Conservation (phyloP, 2,329 filamentous ascomycete species). For the Microcyclospora tardicrescens region DNA sequence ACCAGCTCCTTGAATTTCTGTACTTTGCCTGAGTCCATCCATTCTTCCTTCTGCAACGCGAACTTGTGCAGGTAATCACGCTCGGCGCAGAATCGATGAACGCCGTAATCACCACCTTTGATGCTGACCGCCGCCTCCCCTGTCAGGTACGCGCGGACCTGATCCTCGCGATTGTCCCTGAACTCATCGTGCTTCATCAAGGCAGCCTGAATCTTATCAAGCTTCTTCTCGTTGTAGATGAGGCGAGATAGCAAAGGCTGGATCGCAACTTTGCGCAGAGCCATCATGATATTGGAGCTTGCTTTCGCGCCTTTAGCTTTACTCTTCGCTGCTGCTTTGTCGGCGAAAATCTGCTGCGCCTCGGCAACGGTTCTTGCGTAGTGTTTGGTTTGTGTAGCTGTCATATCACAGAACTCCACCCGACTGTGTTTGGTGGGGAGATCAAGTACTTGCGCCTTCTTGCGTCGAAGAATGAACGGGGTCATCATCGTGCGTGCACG, state of each 20-base stretch:
- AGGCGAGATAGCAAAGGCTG: constrained; percentile 80
- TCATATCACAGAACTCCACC: constrained; percentile 72
- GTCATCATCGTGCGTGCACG: constrained; percentile 85
- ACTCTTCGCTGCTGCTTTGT: constrained; percentile 43
- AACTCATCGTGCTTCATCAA: constrained; percentile 21
- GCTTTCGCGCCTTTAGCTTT: constrained; percentile 24
- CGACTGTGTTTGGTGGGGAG: constrained; percentile 67
- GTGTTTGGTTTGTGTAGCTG: constrained; percentile 54
- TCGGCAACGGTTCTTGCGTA: constrained; percentile 58
- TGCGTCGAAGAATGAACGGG: constrained; percentile 84
- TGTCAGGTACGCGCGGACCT: constrained; percentile 50
- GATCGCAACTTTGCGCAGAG: constrained; percentile 80
- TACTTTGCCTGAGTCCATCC: constrained; percentile 70
- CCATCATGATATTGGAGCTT: constrained; percentile 50
- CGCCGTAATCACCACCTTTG: constrained; percentile 60
- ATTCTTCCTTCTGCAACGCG: constrained; percentile 46
- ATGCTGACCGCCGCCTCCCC: constrained; percentile 58
- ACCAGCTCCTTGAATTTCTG: constrained; percentile 65
- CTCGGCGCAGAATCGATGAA: constrained; percentile 44
- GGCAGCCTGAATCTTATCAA: constrained; percentile 52
- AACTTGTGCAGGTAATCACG: constrained; percentile 43
- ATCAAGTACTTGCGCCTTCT: constrained; percentile 76
- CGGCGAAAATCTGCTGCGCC: constrained; percentile 47
- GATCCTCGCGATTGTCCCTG: constrained; percentile 19
- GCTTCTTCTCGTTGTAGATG: constrained; percentile 60